These are phyloP conservation scores for Pneumocystis murina DNA, from an alignment of 1,139 yeast species.

Conservation along the genomic window DNA sequence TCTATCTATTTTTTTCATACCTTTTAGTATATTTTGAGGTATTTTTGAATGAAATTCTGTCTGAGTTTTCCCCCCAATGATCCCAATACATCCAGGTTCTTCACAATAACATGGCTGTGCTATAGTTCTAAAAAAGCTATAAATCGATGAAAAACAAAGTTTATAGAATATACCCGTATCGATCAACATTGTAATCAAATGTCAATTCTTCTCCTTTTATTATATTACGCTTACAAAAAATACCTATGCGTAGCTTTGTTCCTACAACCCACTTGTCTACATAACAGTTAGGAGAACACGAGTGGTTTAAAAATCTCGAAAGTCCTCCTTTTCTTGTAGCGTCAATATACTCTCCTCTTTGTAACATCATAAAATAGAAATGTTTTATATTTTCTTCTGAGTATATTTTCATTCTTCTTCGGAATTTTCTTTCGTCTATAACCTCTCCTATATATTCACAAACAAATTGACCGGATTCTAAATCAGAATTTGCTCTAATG, in stretches of 20 bases:
- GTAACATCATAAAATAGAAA: slow-evolving; percentile 94
- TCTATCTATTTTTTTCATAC: background rate
- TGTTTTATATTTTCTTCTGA: slow-evolving; percentile 61
- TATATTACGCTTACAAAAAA: slow-evolving; percentile 68
- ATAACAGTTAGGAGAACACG: slow-evolving; percentile 85
- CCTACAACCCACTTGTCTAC: slow-evolving; percentile 98
- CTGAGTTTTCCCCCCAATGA: slow-evolving; percentile 92
- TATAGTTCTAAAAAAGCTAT: slow-evolving; percentile 32
- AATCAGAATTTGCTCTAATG: slow-evolving; percentile 47
- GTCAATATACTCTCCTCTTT: slow-evolving; percentile 82
- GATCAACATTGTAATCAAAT: slow-evolving; percentile 88
- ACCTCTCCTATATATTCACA: slow-evolving; percentile 94
- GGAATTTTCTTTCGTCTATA: slow-evolving; percentile 57
- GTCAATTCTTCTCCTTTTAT: slow-evolving; percentile 78
- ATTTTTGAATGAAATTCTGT: slow-evolving; percentile 63
- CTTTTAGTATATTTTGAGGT: slow-evolving; percentile 66
- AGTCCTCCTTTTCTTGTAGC: slow-evolving; percentile 80
- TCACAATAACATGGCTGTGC: slow-evolving; percentile 94
- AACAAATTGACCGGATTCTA: slow-evolving; percentile 54
- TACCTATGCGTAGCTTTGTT: slow-evolving; percentile 81
- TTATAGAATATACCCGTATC: slow-evolving; percentile 44
- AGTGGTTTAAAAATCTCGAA: slow-evolving; percentile 86
- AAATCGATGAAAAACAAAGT: background rate
- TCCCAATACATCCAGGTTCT: slow-evolving; percentile 78
- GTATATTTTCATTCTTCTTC: slow-evolving; percentile 58